Evolutionary conservation across 108 stramenopile genomes (phyloP).

Genomic region (Cyclotella choctawhatcheeana): DNA sequence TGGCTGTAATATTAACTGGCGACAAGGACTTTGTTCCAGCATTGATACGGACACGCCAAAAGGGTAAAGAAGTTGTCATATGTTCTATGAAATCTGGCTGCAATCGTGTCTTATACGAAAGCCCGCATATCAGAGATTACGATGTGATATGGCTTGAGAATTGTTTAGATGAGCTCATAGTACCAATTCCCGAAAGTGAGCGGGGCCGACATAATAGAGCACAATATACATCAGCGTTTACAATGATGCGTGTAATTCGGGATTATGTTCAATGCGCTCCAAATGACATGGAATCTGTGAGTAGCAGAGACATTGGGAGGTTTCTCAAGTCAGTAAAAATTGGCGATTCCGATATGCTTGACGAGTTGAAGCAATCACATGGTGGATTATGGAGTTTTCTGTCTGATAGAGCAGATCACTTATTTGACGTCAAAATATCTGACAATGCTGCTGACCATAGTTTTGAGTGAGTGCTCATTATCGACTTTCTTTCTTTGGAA

Average conservation of each 20-base stretch:
- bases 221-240: conserved; percentile 54
- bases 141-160: conserved; percentile 81
- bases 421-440: conserved; percentile 47
- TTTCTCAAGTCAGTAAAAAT: conserved; percentile 67
- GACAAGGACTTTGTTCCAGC: conserved; percentile 85
- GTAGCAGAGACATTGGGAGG: conserved; percentile 71
- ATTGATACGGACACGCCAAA: conserved; percentile 82
- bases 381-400: conserved; percentile 70
- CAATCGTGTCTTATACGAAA: conserved; percentile 68
- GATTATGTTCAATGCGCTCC: conserved; percentile 69
- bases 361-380: conserved; percentile 69
- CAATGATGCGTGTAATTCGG: conserved; percentile 64
- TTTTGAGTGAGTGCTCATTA: conserved; percentile 47
- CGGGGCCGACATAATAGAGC: conserved; percentile 38
- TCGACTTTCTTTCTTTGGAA: too few species aligned
- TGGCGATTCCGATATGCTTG: conserved; percentile 59
- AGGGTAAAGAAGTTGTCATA: conserved; percentile 78
- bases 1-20: conserved; percentile 71
- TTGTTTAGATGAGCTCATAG: conserved; percentile 65
- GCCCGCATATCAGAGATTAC: conserved; percentile 75
- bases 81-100: conserved; percentile 69
- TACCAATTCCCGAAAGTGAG: conserved; percentile 45
- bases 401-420: conserved; percentile 29
- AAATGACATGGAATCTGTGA: conserved; percentile 47
- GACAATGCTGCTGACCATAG: conserved; percentile 32